Evolutionary conservation across 768 basidiomycete genomes (phyloP), one percentile per base, ranked within the genome.

Genomic region (Udeniomyces megalosporus): DNA sequence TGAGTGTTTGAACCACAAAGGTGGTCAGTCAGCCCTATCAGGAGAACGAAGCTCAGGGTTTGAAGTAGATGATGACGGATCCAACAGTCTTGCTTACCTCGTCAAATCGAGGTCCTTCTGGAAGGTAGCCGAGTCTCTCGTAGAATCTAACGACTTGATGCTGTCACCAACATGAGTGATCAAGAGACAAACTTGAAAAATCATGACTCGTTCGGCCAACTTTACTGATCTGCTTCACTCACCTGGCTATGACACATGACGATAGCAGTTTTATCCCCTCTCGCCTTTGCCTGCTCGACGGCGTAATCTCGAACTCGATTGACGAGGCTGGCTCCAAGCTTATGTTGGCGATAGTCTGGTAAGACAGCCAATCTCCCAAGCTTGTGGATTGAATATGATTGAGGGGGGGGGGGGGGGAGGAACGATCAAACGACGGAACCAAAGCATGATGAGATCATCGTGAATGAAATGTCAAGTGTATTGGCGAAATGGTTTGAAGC

Each of bases 291-390:
- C 67, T 84, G 77, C 56, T 73, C 69, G 61, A 71, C 71, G 62
- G 79, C 78, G 80, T 81, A 85, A 42, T 76, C 73, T 68, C 86
- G 84, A 64, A 86, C 70, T 3, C 77, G 76, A 47, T 77, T 69
- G 28, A 88, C 82, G 60, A 91, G 82, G 63, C 77, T 78, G 50
- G 78, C 77, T 24, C 87, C 88, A 62, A 88, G 80, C 63, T 76
- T 76, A 76, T 76, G 77, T 56, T 77, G 73, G 51, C 88, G 81
- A 71, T 83, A 84, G 1, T 79, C 77, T 66, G 80, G 79, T 67
- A 84, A 78, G 44, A 90, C 79, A 20, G 66, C 67, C 15, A 70
- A 67, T 3, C 69, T 64, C 1, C 66, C 78, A 60, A 91, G 81
- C 75, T 88, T 88, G 75, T 84, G 84, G 71, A 22, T 22, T 17